Percentiles rank a stretch among this genome's conserved stretches.
These are phyloP conservation scores for Aspergillus unguis DNA, from an alignment of 2,329 filamentous ascomycete genomes.

Conservation along the genomic window DNA sequence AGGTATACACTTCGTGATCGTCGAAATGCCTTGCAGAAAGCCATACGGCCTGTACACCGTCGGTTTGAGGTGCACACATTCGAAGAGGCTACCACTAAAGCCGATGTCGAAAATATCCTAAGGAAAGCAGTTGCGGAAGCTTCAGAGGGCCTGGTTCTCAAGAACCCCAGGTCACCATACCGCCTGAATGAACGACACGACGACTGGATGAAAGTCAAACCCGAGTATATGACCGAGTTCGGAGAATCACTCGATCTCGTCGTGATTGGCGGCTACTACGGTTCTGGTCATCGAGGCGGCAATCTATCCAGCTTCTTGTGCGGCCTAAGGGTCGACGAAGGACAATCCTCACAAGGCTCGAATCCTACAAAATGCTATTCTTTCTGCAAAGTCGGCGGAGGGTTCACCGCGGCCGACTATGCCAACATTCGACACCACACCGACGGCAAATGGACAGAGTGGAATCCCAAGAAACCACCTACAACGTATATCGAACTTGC, in stretches of 20 bases:
- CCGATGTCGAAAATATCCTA: constrained; percentile 74
- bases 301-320: constrained; percentile 84
- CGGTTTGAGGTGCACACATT: constrained; percentile 81
- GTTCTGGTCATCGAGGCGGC: constrained; percentile 80
- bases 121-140: constrained; percentile 80
- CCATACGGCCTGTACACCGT: constrained; percentile 66
- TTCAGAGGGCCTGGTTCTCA: constrained; percentile 86
- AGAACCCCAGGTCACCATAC: constrained; percentile 87
- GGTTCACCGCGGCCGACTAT: constrained; percentile 82
- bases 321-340: constrained; percentile 72
- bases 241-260: constrained; percentile 89
- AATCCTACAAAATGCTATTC: constrained; percentile 76
- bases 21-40: constrained; percentile 67
- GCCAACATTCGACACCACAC: constrained; percentile 76
- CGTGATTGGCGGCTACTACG: constrained; percentile 89
- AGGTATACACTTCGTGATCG: constrained; percentile 80
- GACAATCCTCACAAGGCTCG: constrained; percentile 54
- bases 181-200: constrained; percentile 84
- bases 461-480: constrained; percentile 75
- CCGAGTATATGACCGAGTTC: constrained; percentile 96
- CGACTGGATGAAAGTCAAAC: constrained; percentile 98
- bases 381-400: constrained; percentile 98
- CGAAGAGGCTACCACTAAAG: constrained; percentile 60
- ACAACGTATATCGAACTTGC: constrained; percentile 75
- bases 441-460: constrained; percentile 86